Conservation (phyloP, 495 filamentous ascomycete species). For the Xylaria castorea region DNA sequence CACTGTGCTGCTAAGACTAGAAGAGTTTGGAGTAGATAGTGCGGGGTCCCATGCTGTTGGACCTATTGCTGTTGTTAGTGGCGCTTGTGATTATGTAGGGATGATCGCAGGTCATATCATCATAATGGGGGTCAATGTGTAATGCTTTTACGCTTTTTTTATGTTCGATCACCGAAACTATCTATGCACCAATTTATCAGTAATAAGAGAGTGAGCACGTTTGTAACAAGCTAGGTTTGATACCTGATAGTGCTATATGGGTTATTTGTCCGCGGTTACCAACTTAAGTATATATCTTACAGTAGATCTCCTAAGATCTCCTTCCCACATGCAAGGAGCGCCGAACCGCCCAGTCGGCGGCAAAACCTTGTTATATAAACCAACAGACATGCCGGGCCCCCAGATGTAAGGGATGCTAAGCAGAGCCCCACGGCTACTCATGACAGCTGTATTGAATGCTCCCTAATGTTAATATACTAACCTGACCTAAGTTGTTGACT, state of each 20-base stretch:
- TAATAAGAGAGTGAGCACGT: neutral
- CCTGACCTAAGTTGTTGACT: neutral
- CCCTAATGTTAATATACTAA: neutral
- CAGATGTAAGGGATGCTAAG: neutral
- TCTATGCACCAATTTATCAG: neutral
- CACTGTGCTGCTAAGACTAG: neutral
- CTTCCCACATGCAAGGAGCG: neutral
- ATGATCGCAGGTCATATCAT: neutral
- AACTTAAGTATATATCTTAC: neutral
- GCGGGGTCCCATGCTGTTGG: neutral
- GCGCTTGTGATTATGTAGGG: slow-evolving; percentile 5
- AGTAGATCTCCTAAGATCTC: slow-evolving; percentile 1
- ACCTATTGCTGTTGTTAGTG: neutral
- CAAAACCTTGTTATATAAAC: neutral
- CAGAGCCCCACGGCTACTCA: neutral
- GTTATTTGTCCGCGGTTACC: neutral
- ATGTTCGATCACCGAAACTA: neutral
- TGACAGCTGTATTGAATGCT: neutral
- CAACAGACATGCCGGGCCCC: neutral
- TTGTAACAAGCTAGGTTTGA: neutral
- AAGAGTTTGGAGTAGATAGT: neutral
- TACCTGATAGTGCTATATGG: neutral
- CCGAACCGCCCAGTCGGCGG: neutral
- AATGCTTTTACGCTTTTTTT: neutral
- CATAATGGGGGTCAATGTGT: neutral